These are phyloP conservation scores for Diaporthe velutina DNA, from an alignment of 2,329 filamentous ascomycete species.

Conservation along the genomic window DNA sequence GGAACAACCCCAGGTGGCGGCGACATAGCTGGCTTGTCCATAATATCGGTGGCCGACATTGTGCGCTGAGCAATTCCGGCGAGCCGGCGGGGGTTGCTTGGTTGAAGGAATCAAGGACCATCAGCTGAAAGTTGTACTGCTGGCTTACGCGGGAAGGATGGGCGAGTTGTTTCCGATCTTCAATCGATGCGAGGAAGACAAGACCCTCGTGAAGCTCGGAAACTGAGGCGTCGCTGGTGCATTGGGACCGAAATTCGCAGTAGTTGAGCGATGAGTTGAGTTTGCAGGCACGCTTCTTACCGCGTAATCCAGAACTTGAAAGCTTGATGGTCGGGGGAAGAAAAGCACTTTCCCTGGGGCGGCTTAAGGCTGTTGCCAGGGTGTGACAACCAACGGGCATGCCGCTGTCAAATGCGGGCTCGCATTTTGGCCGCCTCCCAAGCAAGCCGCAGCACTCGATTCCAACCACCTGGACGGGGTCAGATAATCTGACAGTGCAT, in stretches of 20 bases:
- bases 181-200: background rate
- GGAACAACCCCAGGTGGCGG: conserved; percentile 10
- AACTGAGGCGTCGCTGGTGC: background rate
- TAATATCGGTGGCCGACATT: background rate
- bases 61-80: background rate
- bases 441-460: background rate
- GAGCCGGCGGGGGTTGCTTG: background rate
- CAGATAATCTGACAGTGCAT: background rate
- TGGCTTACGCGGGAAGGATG: background rate
- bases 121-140: background rate
- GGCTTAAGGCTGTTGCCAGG: background rate
- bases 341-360: too few relatives aligned
- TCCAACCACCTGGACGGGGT: background rate
- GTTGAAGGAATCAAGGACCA: too few relatives aligned
- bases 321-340: background rate
- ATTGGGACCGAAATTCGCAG: background rate
- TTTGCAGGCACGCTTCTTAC: background rate
- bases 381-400: background rate
- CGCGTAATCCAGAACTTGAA: background rate
- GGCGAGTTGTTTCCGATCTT: background rate
- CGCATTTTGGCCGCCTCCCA: too few relatives aligned
- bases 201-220: background rate
- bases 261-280: background rate
- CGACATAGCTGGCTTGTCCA: background rate
- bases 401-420: background rate